phyloP scores from a whole-genome alignment of 164 flowering plant species.

The Nymphaea colorata region DNA sequence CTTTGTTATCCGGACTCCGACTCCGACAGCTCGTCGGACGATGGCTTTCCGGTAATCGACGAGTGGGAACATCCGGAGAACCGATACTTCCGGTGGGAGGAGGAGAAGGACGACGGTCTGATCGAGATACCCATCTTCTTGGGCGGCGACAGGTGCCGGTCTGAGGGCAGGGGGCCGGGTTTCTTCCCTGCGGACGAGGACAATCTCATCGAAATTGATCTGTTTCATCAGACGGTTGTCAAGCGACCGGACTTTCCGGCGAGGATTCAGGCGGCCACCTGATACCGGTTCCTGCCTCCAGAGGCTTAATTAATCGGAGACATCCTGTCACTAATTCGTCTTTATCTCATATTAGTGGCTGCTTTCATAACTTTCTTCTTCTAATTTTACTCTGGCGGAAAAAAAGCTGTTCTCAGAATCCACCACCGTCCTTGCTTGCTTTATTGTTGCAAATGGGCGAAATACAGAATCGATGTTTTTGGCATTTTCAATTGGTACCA shows the following conservation, averaged over 20 bases:
- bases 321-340: too few species aligned
- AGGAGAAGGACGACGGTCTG: conserved; percentile 5
- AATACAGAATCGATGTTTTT: too few species aligned
- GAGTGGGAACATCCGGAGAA: conserved; percentile 7
- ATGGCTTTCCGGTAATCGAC: neutral
- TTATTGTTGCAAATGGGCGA: too few species aligned
- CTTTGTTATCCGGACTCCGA: too few species aligned
- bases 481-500: too few species aligned
- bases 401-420: too few species aligned
- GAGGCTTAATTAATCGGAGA: too few species aligned
- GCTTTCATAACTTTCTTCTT: too few species aligned
- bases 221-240: neutral
- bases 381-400: too few species aligned
- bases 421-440: too few species aligned
- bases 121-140: conserved; percentile 6
- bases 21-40: neutral
- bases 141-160: neutral
- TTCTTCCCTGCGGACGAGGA: neutral
- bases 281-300: too few species aligned
- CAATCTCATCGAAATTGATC: conserved; percentile 6
- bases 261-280: neutral
- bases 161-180: neutral
- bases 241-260: neutral
- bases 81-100: conserved; percentile 6
- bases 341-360: too few species aligned